A percentile compares a stretch with the other conserved stretches of the same genome.
phyloP scores from a whole-genome alignment of 1,139 yeast genomes.

The Magnusiomyces suaveolens region DNA sequence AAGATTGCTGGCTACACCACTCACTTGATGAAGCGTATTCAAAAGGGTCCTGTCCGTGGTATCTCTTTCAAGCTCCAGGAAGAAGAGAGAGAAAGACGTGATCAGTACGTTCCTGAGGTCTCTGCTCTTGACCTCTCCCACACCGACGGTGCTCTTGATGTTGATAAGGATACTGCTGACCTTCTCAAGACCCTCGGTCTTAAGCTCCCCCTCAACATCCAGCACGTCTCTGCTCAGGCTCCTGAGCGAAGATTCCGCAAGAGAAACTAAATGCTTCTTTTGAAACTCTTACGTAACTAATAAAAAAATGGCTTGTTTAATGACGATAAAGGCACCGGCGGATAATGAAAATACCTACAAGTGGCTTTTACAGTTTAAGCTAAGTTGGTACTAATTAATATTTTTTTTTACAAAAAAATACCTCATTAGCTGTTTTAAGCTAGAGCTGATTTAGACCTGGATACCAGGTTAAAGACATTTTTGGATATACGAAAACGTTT shows the following conservation, averaged over 20 bases:
- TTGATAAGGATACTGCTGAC: constrained; percentile 96
- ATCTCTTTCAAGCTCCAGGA: constrained; percentile 99
- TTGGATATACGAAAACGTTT: too few species aligned
- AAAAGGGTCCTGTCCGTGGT: constrained; percentile 99
- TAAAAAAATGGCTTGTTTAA: too few species aligned
- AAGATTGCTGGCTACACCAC: constrained; percentile 99
- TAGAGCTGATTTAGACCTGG: too few species aligned
- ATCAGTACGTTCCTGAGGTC: constrained; percentile 99
- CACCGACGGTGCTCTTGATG: constrained; percentile 94
- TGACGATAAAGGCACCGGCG: too few species aligned
- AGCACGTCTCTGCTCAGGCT: constrained; percentile 88
- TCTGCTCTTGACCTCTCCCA: constrained; percentile 98
- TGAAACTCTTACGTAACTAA: neutral
- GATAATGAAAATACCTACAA: too few species aligned
- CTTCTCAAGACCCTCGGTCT: constrained; percentile 94
- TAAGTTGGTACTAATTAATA: too few species aligned
- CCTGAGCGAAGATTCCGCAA: constrained; percentile 89
- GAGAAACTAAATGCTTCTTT: constrained; percentile 50
- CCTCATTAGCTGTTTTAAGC: too few species aligned
- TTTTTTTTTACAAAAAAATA: too few species aligned
- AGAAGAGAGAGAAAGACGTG: constrained; percentile 99
- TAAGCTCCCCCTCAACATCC: constrained; percentile 87
- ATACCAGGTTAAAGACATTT: too few species aligned
- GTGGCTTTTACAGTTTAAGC: too few species aligned
- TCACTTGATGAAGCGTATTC: constrained; percentile 99